phyloP scores from a whole-genome alignment of 495 filamentous ascomycete species.

The Trypethelium eluteriae region DNA sequence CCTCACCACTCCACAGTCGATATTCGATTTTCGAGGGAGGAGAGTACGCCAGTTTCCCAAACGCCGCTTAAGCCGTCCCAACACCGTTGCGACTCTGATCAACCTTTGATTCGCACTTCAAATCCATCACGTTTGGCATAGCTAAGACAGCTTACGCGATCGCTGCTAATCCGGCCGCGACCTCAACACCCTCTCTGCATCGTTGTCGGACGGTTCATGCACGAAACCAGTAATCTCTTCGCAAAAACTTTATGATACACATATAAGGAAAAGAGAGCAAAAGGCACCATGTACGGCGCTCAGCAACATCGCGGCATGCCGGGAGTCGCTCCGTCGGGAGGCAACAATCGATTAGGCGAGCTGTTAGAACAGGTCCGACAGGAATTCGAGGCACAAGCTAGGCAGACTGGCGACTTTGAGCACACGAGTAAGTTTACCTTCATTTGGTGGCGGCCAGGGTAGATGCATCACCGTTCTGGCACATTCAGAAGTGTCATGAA shows the following conservation, averaged over 20 bases:
- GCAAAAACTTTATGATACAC: background rate
- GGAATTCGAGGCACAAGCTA: slow-evolving; percentile 78
- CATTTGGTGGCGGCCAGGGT: background rate
- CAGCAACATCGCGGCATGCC: slow-evolving; percentile 68
- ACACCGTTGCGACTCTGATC: background rate
- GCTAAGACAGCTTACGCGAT: background rate
- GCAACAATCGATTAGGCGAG: slow-evolving; percentile 76
- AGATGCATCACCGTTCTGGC: background rate
- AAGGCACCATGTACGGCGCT: slow-evolving; percentile 69
- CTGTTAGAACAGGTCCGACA: slow-evolving; percentile 79
- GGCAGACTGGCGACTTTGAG: slow-evolving; percentile 69
- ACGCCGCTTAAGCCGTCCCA: background rate
- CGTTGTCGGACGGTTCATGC: too few species aligned
- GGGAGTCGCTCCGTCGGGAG: slow-evolving; percentile 34
- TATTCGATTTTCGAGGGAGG: background rate
- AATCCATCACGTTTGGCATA: background rate
- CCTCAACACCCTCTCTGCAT: background rate
- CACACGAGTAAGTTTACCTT: slow-evolving; percentile 67
- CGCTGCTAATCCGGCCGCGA: background rate
- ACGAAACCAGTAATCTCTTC: background rate
- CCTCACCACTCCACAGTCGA: background rate
- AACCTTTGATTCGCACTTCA: background rate
- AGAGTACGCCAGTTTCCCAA: background rate
- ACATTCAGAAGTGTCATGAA: too few species aligned
- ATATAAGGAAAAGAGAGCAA: background rate